Base-by-base conservation (phyloP, 163 green algal genomes). In the Scenedesmus sp. region DNA sequence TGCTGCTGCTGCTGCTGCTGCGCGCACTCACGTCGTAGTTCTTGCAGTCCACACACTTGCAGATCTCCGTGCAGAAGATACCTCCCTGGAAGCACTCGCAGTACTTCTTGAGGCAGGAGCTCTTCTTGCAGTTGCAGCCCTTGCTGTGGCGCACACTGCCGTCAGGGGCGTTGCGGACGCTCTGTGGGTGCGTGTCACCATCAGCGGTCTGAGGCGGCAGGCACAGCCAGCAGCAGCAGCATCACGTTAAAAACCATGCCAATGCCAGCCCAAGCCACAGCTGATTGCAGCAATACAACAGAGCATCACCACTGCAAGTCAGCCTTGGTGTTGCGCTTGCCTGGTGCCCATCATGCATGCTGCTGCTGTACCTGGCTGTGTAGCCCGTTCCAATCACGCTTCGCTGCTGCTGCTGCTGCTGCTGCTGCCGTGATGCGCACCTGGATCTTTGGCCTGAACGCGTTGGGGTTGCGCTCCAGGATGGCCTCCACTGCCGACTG, bases 41-140 rank as follows among this genome's bases (percentile, higher is more conserved):
- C 92, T 99, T 99, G 96, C 98, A 99, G 88, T 99, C 98, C 6
- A 98, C 91, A 93, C 98, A 99, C 94, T 98, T 99, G 97, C 98
- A 99, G 89, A 97, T 98, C 66, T 99, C 98, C 4, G 95, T 97
- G 96, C 98, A 99, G 87, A 97, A 97, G 67, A 99, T 98, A 94
- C 94, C 94, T 13, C 96, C 97, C 91, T 95, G 91, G 73, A 95
- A 94, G 81, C 76, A 93, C 87, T 97, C 96, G 94, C 94, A 97
- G 94, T 97, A 97, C 92, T 97, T 97, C 89, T 98, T 98, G 26
- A 96, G 91, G 94, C 96, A 98, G 81, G 84, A 73, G 73, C 79
- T 89, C 90, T 94, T 94, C 79, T 95, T 93, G 96, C 96, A 98
- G 92, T 98, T 98, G 94, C 97, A 99, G 74, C 96, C 97, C 91